A percentile compares a stretch with the other conserved stretches of the same genome.
Conservation (phyloP, 1,139 yeast genomes). For the Geotrichum reessii region DNA sequence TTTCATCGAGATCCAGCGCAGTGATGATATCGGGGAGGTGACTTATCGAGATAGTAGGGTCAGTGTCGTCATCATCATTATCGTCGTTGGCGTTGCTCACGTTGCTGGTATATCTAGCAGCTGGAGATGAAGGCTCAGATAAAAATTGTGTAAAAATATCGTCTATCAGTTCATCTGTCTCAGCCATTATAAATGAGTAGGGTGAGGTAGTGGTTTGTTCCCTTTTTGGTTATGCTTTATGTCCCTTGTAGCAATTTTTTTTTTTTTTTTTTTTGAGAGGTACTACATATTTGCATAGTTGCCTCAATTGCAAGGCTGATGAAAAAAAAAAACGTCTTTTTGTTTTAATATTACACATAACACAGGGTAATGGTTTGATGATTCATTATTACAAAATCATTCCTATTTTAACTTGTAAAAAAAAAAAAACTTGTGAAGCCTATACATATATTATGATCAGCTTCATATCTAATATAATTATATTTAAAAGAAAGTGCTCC, state of each 20-base stretch:
- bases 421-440: not conserved
- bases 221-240: too few species aligned
- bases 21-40: conserved; percentile 3
- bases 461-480: not conserved
- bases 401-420: too few species aligned
- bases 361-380: not conserved
- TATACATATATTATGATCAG: not conserved
- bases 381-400: not conserved
- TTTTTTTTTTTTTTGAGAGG: too few species aligned
- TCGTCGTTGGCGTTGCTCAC: not conserved
- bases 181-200: not conserved
- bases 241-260: too few species aligned
- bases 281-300: not conserved
- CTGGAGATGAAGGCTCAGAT: not conserved
- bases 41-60: conserved; percentile 1
- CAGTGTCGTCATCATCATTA: not conserved
- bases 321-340: not conserved
- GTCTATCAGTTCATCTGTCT: conserved; percentile 3
- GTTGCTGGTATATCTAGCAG: conserved; percentile 31
- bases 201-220: not conserved
- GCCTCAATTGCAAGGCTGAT: not conserved
- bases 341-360: not conserved
- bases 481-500: not conserved
- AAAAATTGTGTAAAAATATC: conserved; percentile 7
- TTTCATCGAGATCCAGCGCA: conserved; percentile 2